phyloP scores from a whole-genome alignment of 2,329 filamentous ascomycete genomes.

The Clonostachys byssicola region DNA sequence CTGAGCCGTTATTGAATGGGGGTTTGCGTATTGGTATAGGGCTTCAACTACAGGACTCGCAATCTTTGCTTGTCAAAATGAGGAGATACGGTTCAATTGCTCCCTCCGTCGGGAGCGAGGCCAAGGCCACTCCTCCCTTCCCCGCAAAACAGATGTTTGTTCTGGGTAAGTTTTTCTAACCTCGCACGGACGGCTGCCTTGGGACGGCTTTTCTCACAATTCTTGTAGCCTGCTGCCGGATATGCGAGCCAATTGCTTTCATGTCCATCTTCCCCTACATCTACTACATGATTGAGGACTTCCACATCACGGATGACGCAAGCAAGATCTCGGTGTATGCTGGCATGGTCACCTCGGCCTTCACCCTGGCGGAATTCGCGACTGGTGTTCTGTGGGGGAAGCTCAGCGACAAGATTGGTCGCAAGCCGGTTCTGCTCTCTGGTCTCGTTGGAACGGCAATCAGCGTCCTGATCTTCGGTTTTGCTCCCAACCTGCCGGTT shows the following conservation, averaged over 20 bases:
- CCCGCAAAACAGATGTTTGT: conserved; percentile 45
- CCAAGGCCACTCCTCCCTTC: conserved; percentile 22
- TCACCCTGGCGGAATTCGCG: conserved; percentile 92
- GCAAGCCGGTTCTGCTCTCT: conserved; percentile 86
- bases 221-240: conserved; percentile 74
- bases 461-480: conserved; percentile 91
- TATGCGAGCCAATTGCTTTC: conserved; percentile 98
- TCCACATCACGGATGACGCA: conserved; percentile 75
- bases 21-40: too few species aligned
- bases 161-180: conserved; percentile 33
- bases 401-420: conserved; percentile 84
- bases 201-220: background rate
- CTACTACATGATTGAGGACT: conserved; percentile 95
- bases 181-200: background rate
- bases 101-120: conserved; percentile 9
- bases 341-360: conserved; percentile 93
- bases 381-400: conserved; percentile 91
- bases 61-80: background rate
- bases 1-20: background rate
- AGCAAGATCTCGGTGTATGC: conserved; percentile 86
- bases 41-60: background rate
- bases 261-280: conserved; percentile 99
- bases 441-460: conserved; percentile 88
- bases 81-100: background rate
- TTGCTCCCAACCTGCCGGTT: conserved; percentile 75